phyloP scores from a whole-genome alignment of 768 basidiomycete genomes.

The Kwoniella sp. region DNA sequence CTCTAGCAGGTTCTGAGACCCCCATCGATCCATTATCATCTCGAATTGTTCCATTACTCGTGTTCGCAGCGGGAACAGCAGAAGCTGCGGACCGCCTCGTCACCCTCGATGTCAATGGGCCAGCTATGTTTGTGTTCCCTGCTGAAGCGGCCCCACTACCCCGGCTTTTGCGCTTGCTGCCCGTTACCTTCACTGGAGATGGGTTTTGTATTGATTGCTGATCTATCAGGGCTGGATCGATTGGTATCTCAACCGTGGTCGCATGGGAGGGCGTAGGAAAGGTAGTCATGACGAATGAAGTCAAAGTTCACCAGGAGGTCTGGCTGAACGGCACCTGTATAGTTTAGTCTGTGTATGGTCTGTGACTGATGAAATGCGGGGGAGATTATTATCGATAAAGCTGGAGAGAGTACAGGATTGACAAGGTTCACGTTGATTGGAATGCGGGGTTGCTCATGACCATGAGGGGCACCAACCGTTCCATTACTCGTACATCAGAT shows the following conservation, averaged over 20 bases:
- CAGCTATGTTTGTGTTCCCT: not conserved
- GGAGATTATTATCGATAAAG: not conserved
- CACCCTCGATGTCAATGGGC: conserved; percentile 8
- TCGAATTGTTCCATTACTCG: not conserved
- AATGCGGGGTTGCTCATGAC: conserved; percentile 13
- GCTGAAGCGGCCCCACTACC: not conserved
- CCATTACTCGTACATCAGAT: no score
- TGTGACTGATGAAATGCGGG: no score
- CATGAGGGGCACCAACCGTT: not conserved
- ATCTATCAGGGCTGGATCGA: conserved; percentile 24
- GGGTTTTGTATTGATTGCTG: not conserved
- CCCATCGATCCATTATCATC: conserved; percentile 2
- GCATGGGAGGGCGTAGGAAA: not conserved
- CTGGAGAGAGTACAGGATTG: not conserved
- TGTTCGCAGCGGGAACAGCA: not conserved
- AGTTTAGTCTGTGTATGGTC: no score
- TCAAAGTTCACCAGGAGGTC: no score
- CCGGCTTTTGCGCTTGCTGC: conserved; percentile 16
- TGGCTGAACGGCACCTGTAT: no score
- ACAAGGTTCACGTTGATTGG: not conserved
- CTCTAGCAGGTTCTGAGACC: conserved; percentile 31
- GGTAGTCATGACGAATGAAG: not conserved
- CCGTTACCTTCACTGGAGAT: not conserved
- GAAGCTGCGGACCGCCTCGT: conserved; percentile 15
- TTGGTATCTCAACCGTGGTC: conserved; percentile 8